phyloP scores from a whole-genome alignment of 768 basidiomycete genomes.

The Scleroderma citrinum region DNA sequence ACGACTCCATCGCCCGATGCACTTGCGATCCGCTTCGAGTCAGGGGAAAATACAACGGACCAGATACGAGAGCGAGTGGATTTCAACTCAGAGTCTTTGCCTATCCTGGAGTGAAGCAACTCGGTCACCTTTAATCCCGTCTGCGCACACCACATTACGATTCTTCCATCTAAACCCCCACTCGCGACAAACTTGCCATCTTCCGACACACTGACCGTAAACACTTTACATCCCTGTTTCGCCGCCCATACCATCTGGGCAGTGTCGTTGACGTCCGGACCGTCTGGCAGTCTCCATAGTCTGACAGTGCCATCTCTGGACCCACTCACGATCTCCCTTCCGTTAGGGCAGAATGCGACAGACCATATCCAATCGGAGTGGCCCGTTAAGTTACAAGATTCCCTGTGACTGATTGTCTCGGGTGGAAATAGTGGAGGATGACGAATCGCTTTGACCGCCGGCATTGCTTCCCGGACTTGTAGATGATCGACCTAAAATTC shows the following conservation, averaged over 20 bases:
- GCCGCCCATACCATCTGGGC: background rate
- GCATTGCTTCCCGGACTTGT: no score
- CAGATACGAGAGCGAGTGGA: background rate
- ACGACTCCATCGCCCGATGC: background rate
- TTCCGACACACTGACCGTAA: background rate
- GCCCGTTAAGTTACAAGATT: background rate
- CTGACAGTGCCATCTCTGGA: conserved; percentile 4
- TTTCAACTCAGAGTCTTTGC: background rate
- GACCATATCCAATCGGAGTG: background rate
- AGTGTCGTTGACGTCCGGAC: background rate
- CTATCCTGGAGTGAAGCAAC: no score
- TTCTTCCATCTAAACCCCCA: background rate
- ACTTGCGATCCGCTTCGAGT: background rate
- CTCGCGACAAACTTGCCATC: conserved; percentile 1
- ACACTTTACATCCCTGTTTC: background rate
- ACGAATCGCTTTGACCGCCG: no score
- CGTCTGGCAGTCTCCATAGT: background rate
- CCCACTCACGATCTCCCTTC: background rate
- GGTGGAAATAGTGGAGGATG: background rate
- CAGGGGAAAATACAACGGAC: conserved; percentile 2
- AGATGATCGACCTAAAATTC: no score
- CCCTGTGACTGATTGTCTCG: background rate
- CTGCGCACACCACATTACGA: conserved; percentile 1
- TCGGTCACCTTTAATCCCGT: background rate
- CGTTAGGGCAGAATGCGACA: conserved; percentile 7